phyloP scores from a whole-genome alignment of 1,284 basidiomycete genomes.

The Ceratobasidium sp. region DNA sequence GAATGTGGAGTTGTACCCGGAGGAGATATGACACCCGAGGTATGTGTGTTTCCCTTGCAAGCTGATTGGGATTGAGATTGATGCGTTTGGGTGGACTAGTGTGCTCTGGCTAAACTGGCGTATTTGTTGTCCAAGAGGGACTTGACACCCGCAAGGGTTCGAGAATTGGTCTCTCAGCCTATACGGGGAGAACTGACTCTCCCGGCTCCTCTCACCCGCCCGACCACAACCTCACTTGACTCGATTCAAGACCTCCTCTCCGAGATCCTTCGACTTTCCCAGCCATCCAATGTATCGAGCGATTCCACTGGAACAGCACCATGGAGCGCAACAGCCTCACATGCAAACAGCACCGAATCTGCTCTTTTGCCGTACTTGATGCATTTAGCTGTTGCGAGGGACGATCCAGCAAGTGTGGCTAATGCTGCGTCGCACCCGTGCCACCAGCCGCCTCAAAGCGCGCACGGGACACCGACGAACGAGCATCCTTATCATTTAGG shows the following conservation, averaged over 20 bases:
- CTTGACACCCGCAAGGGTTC: slow-evolving; percentile 68
- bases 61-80: too few relatives aligned
- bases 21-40: slow-evolving; percentile 93
- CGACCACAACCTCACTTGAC: slow-evolving; percentile 59
- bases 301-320: slow-evolving; percentile 60
- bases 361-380: slow-evolving; percentile 75
- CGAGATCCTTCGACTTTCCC: slow-evolving; percentile 70
- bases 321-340: slow-evolving; percentile 76
- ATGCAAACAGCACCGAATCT: slow-evolving; percentile 68
- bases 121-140: slow-evolving; percentile 88
- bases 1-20: slow-evolving; percentile 77
- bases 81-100: slow-evolving; percentile 54
- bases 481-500: slow-evolving; percentile 6
- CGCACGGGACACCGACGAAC: slow-evolving; percentile 13
- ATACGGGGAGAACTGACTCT: slow-evolving; percentile 86
- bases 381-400: slow-evolving; percentile 72
- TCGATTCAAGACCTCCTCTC: slow-evolving; percentile 67
- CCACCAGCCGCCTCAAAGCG: neutral
- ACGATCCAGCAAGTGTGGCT: slow-evolving; percentile 66
- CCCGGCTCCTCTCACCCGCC: slow-evolving; percentile 51
- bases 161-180: slow-evolving; percentile 75
- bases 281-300: slow-evolving; percentile 48
- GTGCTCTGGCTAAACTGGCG: slow-evolving; percentile 84
- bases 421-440: slow-evolving; percentile 37
- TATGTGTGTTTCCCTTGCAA: slow-evolving; percentile 50